Evolutionary conservation across 78 protist species (phyloP).

Genomic region (Pelomyxa schiedti): DNA sequence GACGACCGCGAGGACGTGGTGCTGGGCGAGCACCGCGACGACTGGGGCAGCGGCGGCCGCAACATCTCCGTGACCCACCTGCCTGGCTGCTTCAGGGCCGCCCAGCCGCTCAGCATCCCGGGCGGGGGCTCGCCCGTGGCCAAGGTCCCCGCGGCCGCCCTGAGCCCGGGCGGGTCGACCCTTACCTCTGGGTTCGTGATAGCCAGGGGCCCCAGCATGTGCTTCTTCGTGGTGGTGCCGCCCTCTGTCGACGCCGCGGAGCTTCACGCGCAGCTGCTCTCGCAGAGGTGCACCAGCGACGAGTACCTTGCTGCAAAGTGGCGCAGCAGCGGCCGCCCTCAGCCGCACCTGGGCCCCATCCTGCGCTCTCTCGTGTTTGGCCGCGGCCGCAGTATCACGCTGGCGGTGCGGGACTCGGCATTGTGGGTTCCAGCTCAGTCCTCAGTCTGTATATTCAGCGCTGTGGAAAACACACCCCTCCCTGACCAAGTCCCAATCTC

Average conservation of each 20-base stretch:
- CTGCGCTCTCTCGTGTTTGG: not conserved
- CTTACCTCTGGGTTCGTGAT: not conserved
- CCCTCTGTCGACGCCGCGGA: not conserved
- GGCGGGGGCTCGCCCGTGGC: not conserved
- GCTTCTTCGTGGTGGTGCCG: not conserved
- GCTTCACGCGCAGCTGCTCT: not conserved
- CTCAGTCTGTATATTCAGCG: not conserved
- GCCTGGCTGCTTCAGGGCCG: not conserved
- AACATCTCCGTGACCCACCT: not conserved
- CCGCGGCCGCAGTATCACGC: not conserved
- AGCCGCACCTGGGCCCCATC: not conserved
- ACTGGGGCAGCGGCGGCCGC: not conserved
- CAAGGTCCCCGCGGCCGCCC: not conserved
- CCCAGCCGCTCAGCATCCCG: not conserved
- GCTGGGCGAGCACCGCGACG: constrained; percentile 1
- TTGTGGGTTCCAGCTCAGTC: not conserved
- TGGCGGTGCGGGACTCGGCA: not conserved
- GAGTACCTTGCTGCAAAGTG: not conserved
- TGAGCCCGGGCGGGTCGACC: not conserved
- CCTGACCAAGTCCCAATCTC: no score
- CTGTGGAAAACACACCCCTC: not conserved
- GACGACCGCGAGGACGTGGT: not conserved
- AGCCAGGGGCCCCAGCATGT: not conserved
- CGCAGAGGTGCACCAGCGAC: not conserved
- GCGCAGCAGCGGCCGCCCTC: not conserved